phyloP scores from a whole-genome alignment of 768 basidiomycete genomes.

The Psilocybe sp. region DNA sequence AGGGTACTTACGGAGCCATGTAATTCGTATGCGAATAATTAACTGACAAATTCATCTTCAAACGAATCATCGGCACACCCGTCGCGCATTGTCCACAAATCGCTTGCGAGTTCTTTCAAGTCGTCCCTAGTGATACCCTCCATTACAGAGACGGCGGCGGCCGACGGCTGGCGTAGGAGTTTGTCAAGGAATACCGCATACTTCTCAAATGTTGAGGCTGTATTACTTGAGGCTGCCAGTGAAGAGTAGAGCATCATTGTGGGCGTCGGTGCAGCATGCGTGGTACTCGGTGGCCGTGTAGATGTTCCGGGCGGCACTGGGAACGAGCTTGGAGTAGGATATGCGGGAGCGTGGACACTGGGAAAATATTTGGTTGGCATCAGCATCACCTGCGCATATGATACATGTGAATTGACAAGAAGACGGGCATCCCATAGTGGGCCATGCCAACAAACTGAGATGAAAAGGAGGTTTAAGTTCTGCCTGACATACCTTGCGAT shows the following conservation, averaged over 20 bases:
- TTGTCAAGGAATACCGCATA: slow-evolving; percentile 53
- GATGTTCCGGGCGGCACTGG: slow-evolving; percentile 25
- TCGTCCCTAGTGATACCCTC: no score
- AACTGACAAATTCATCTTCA: no score
- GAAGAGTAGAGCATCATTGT: slow-evolving; percentile 36
- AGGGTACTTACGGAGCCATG: no score
- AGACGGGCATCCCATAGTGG: no score
- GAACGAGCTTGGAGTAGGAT: slow-evolving; percentile 61
- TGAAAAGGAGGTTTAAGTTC: background rate
- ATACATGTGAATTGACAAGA: no score
- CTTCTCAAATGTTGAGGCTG: slow-evolving; percentile 38
- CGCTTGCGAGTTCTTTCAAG: no score
- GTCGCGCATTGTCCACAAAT: no score
- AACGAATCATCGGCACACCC: no score
- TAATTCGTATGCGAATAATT: no score
- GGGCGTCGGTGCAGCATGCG: background rate
- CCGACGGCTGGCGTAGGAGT: no score
- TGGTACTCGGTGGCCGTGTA: background rate
- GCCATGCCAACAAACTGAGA: background rate
- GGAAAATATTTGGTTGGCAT: background rate
- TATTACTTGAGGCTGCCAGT: slow-evolving; percentile 38
- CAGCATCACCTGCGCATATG: no score
- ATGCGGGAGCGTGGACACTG: slow-evolving; percentile 49
- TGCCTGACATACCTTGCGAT: slow-evolving; percentile 33
- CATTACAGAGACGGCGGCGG: no score